A percentile compares a stretch with the other conserved stretches of the same genome.
phyloP scores from a whole-genome alignment of 2,329 filamentous ascomycete species.

The Fusarium piperis region DNA sequence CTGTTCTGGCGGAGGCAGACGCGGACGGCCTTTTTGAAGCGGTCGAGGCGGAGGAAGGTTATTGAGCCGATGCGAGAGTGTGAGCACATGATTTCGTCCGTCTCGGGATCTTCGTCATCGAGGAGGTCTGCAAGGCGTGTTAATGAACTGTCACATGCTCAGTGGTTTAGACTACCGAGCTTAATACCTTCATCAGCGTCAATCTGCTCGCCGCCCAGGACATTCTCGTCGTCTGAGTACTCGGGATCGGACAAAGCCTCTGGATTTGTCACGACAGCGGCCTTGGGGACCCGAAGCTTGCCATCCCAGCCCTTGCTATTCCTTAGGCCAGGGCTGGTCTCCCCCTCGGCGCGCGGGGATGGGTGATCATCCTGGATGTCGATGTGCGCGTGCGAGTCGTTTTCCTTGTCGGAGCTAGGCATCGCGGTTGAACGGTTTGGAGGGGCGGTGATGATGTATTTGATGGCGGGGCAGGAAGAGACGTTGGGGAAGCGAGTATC shows the following conservation, averaged over 20 bases:
- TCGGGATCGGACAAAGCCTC: slow-evolving; percentile 87
- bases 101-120: slow-evolving; percentile 67
- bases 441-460: slow-evolving; percentile 19
- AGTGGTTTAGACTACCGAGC: not conserved
- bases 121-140: slow-evolving; percentile 60
- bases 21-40: slow-evolving; percentile 79
- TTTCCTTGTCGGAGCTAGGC: slow-evolving; percentile 53
- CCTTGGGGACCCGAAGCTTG: slow-evolving; percentile 78
- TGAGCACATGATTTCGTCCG: slow-evolving; percentile 87
- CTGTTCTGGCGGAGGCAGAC: slow-evolving; percentile 94
- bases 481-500: slow-evolving; percentile 21
- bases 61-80: slow-evolving; percentile 87
- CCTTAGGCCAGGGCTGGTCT: slow-evolving; percentile 59
- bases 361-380: slow-evolving; percentile 58
- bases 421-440: slow-evolving; percentile 43
- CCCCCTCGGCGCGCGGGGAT: slow-evolving; percentile 52
- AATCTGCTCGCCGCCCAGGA: slow-evolving; percentile 78
- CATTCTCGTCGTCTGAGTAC: slow-evolving; percentile 77
- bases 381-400: slow-evolving; percentile 56
- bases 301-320: slow-evolving; percentile 84
- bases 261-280: slow-evolving; percentile 73
- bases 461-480: slow-evolving; percentile 27
- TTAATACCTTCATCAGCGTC: slow-evolving; percentile 80
- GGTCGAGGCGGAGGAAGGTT: slow-evolving; percentile 78
- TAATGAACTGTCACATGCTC: slow-evolving; percentile 20